Base-by-base conservation (phyloP, 2,329 filamentous ascomycete genomes). In the Arachnomyces sp. region DNA sequence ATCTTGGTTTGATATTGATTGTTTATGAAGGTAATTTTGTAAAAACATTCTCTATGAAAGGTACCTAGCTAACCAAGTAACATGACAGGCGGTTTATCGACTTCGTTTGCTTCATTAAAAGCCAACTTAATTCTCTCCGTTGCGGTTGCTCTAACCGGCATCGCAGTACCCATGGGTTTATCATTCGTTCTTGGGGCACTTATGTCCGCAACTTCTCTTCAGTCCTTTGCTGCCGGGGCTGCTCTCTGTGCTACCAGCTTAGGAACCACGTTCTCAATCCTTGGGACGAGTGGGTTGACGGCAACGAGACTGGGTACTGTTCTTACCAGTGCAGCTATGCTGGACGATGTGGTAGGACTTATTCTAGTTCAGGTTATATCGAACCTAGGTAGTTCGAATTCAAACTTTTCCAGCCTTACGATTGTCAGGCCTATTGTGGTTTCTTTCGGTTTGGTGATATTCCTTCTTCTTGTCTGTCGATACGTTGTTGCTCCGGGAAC, bases 331-430 rank as follows among this genome's bases (percentile, higher is more conserved):
- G 84, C 84, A 1, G 86, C 85, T 0, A 85, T 92, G 76, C 76
- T 92, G 63, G 86, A 92, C 54, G 85, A 92, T 61, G 80, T 90
- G 0, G 74, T 85, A 1, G 84, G 84, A 0, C 64, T 90, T 7
- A 76, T 89, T 6, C 83, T 90, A 76, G 81, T 87, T 0, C 77
- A 86, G 48, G 73, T 90, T 34, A 81, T 92, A 15, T 75, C 81
- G 0, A 80, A 79, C 34, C 65, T 90, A 0, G 72, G 82, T n/a
- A n/a, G n/a, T n/a, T n/a, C n/a, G n/a, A n/a, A n/a, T n/a, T n/a
- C n/a, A n/a, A n/a, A n/a, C n/a, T n/a, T n/a, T n/a, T n/a, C n/a
- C n/a, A n/a, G n/a, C n/a, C n/a, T 62, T 4, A 70, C 64, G 3
- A 57, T 78, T 8, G 54, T 73, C 9, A 60, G 75, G 18, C 74